Evolutionary conservation across 495 filamentous ascomycete genomes (phyloP), one percentile per base, ranked within the genome.

Genomic region (Aspergillus cristatus): DNA sequence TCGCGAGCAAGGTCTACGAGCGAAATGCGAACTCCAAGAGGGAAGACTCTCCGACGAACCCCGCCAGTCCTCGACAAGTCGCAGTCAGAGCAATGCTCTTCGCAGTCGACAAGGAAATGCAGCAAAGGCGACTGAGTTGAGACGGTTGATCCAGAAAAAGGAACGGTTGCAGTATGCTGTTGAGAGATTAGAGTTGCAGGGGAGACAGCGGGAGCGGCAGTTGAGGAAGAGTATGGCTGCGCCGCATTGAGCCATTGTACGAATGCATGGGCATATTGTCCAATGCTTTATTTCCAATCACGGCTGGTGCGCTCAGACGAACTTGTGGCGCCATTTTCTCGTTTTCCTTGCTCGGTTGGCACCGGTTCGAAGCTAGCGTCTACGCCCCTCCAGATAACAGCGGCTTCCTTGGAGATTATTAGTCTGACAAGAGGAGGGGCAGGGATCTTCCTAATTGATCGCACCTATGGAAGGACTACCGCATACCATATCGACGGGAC

Each of bases 211-310:
- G 56, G 74, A 87, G 62, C 70, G 84, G 45, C 82, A 88, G 55
- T 56, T 89, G 63, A 73, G 84, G 60, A 86, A 81, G 79, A 87
- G 82, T 54, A 81, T 88, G 77, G 81, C 68, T 35, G 63, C 67
- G 28, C 50, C 25, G 10, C 30, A 34, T 13, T 32, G 14, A 18
- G 25, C 3, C 35, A 28, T 17, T 14, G 36, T 14, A 14, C 33
- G 11, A 13, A 34, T 17, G 6, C 16, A 12, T 28, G 3, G 16
- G 26, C 5, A 26, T 40, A 38, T 18, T 41, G 14, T 25, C 30
- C 37, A 41, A n/a, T n/a, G n/a, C n/a, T n/a, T n/a, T n/a, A n/a
- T n/a, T n/a, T n/a, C n/a, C n/a, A n/a, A n/a, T n/a, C n/a, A n/a
- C n/a, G n/a, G n/a, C n/a, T n/a, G n/a, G n/a, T n/a, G n/a, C n/a